phyloP scores from a whole-genome alignment of 495 filamentous ascomycete genomes.

The Penicillium longicatenatum region DNA sequence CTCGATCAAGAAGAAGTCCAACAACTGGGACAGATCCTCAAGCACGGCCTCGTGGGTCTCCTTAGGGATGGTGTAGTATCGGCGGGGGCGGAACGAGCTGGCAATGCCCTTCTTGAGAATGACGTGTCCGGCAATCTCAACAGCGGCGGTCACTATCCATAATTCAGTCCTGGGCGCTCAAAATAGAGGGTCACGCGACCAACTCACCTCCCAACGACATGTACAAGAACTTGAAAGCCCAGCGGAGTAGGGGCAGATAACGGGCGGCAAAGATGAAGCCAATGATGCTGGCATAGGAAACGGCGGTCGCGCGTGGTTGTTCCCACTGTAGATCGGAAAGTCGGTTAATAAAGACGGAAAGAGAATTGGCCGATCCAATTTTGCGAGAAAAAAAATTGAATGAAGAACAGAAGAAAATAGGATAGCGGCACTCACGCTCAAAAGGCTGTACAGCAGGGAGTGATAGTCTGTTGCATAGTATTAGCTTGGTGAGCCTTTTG shows the following conservation, averaged over 20 bases:
- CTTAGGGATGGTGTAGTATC: slow-evolving; percentile 89
- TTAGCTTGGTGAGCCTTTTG: slow-evolving; percentile 1
- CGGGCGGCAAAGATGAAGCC: slow-evolving; percentile 84
- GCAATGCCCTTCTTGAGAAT: slow-evolving; percentile 77
- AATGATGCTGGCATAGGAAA: slow-evolving; percentile 75
- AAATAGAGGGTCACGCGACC: slow-evolving; percentile 18
- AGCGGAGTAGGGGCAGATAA: slow-evolving; percentile 87
- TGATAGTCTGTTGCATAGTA: slow-evolving; percentile 67
- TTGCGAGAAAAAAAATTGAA: not conserved
- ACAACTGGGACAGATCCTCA: slow-evolving; percentile 85
- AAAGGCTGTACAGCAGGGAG: slow-evolving; percentile 87
- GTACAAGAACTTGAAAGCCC: slow-evolving; percentile 83
- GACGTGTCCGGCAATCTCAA: slow-evolving; percentile 75
- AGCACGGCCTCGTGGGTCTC: slow-evolving; percentile 78
- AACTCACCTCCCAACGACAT: slow-evolving; percentile 63
- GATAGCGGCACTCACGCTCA: slow-evolving; percentile 58
- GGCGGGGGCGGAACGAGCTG: slow-evolving; percentile 82
- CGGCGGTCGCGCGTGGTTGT: slow-evolving; percentile 76
- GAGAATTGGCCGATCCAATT: not conserved
- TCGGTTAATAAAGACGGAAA: slow-evolving; percentile 27
- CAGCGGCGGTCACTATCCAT: slow-evolving; percentile 64
- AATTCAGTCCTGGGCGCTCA: slow-evolving; percentile 15
- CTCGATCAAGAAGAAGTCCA: slow-evolving; percentile 98
- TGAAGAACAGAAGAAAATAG: not conserved
- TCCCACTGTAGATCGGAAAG: slow-evolving; percentile 55